These are phyloP conservation scores for Populus trichocarpa DNA, from an alignment of 441 rosid species.

Conservation along the genomic window DNA sequence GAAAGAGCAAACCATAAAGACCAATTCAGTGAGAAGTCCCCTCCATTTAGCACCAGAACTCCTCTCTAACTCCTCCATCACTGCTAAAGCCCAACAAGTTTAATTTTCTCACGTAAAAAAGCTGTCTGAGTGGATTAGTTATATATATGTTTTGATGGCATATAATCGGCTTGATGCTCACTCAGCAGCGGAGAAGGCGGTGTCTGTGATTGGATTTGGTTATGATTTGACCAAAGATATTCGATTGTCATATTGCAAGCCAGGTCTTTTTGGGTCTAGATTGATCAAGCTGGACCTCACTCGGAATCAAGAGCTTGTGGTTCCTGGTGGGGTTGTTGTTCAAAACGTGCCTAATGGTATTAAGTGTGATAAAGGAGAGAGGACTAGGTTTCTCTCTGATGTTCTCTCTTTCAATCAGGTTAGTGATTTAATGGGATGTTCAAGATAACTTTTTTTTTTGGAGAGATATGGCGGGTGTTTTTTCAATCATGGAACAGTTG, in stretches of 20 bases:
- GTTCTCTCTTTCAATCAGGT: constrained; percentile 88
- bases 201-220: constrained; percentile 81
- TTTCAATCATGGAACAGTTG: not conserved
- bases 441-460: not conserved
- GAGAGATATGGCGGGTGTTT: not conserved
- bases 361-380: constrained; percentile 94
- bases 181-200: constrained; percentile 80
- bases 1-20: not conserved
- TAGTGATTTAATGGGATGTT: not conserved
- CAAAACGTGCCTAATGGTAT: constrained; percentile 51
- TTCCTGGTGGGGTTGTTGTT: constrained; percentile 79
- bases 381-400: constrained; percentile 76
- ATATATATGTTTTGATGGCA: not conserved
- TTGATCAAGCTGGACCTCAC: constrained; percentile 53
- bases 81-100: not conserved
- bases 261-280: constrained; percentile 46
- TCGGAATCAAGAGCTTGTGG: constrained; percentile 45
- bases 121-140: not conserved
- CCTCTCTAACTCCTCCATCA: not conserved
- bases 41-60: not conserved
- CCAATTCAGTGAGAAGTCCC: not conserved
- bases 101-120: not conserved
- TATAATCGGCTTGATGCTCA: constrained; percentile 47
- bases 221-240: constrained; percentile 64
- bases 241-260: constrained; percentile 56